Percentiles rank a stretch among this genome's conserved stretches.
These are phyloP conservation scores for Nakazawaea sp. DNA, from an alignment of 805 yeast genomes.

Conservation along the genomic window DNA sequence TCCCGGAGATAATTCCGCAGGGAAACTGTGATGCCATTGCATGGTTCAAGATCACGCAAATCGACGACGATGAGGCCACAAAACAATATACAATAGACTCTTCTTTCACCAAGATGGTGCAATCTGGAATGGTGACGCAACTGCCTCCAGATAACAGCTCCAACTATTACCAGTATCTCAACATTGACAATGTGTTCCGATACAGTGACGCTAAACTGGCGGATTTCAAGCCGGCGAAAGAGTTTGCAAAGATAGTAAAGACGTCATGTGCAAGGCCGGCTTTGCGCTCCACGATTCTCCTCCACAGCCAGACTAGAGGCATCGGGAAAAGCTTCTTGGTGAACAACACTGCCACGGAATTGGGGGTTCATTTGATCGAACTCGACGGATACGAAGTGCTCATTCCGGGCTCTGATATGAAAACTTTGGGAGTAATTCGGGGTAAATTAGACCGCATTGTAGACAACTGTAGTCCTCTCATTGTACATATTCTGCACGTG, in stretches of 20 bases:
- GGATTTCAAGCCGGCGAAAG: slow-evolving; percentile 39
- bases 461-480: slow-evolving; percentile 34
- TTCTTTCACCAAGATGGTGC: slow-evolving; percentile 58
- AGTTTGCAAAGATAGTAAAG: slow-evolving; percentile 43
- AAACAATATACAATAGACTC: slow-evolving; percentile 60
- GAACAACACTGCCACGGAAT: slow-evolving; percentile 40
- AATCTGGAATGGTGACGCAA: slow-evolving; percentile 48
- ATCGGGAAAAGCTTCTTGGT: slow-evolving; percentile 74
- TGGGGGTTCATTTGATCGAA: slow-evolving; percentile 62
- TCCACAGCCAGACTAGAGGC: slow-evolving; percentile 66
- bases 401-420: slow-evolving; percentile 65
- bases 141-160: slow-evolving; percentile 27
- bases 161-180: slow-evolving; percentile 42
- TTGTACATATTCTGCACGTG: slow-evolving; percentile 63
- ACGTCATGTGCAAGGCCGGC: slow-evolving; percentile 35
- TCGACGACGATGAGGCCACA: slow-evolving; percentile 25
- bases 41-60: slow-evolving; percentile 72
- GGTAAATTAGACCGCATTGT: slow-evolving; percentile 69
- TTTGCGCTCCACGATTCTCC: slow-evolving; percentile 54
- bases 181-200: slow-evolving; percentile 31
- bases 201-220: background rate
- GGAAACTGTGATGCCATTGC: slow-evolving; percentile 70
- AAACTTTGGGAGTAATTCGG: slow-evolving; percentile 68
- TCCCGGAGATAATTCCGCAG: slow-evolving; percentile 38
- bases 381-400: slow-evolving; percentile 65